A percentile compares a stretch with the other conserved stretches of the same genome.
phyloP scores from a whole-genome alignment of 345 rosid species.

The Angophora floribunda region DNA sequence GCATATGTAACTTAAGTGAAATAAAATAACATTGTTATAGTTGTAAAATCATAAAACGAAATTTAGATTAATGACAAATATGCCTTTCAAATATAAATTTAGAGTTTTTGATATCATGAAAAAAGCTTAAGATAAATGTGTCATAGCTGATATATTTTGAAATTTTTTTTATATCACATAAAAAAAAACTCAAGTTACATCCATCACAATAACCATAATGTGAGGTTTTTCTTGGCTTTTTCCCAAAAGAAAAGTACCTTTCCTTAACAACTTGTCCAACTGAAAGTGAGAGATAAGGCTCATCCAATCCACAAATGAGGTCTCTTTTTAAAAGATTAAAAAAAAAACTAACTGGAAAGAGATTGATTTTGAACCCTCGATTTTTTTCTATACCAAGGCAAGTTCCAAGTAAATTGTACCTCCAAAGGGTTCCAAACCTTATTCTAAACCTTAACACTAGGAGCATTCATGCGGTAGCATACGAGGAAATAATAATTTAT shows the following conservation, averaged over 20 bases:
- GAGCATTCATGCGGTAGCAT: rapidly evolving
- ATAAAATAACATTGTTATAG: too few relatives aligned
- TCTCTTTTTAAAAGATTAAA: not conserved
- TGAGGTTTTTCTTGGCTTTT: not conserved
- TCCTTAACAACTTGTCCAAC: not conserved
- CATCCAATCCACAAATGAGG: not conserved
- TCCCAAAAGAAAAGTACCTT: not conserved
- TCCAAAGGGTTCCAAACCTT: not conserved
- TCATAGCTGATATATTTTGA: not conserved
- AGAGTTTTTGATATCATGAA: not conserved
- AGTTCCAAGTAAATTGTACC: not conserved
- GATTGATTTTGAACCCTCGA: not conserved
- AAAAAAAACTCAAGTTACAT: not conserved
- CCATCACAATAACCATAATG: too few relatives aligned
- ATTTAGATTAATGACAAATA: too few relatives aligned
- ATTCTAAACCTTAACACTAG: not conserved
- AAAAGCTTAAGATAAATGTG: not conserved
- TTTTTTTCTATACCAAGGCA: not conserved
- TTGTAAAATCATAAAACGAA: too few relatives aligned
- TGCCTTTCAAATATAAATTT: too few relatives aligned
- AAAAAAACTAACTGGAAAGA: not conserved
- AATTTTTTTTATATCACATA: not conserved
- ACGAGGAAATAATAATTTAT: not conserved
- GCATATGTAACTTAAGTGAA: too few relatives aligned
- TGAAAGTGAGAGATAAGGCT: not conserved